Conservation (phyloP, 2,329 filamentous ascomycete genomes). For the Exophiala dermatitidis region DNA sequence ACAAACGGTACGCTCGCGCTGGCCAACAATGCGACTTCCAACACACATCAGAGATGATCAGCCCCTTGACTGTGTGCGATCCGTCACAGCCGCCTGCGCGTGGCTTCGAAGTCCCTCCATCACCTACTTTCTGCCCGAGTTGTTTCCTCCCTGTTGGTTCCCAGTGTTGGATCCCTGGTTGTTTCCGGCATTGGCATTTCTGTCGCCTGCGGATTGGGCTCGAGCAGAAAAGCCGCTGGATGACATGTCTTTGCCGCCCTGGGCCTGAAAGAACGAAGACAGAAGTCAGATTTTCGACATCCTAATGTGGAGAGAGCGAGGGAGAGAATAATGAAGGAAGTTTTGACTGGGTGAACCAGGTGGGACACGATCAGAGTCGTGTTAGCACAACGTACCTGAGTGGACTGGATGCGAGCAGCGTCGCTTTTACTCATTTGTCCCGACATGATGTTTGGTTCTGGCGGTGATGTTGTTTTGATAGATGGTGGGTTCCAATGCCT, state of each 20-base stretch:
- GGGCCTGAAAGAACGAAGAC: not conserved
- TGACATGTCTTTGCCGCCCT: constrained; percentile 2
- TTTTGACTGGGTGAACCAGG: no score
- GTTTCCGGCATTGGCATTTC: not conserved
- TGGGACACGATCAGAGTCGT: no score
- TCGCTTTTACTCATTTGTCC: not conserved
- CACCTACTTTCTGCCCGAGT: not conserved
- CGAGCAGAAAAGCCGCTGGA: constrained; percentile 1
- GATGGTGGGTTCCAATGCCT: no score
- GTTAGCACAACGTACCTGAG: not conserved
- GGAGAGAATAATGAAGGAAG: not conserved
- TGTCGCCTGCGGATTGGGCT: constrained; percentile 1
- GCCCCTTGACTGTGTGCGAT: no score
- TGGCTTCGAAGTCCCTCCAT: no score
- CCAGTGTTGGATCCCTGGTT: not conserved
- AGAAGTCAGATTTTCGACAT: not conserved
- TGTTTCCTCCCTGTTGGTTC: not conserved
- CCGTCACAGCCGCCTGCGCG: no score
- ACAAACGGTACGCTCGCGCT: no score
- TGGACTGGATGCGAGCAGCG: not conserved
- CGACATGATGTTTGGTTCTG: not conserved
- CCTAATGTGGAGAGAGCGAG: not conserved
- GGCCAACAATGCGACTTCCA: no score
- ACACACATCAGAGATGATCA: no score
- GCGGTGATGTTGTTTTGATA: not conserved